phyloP scores from a whole-genome alignment of 768 basidiomycete genomes.

The Suillus cothurnatus region DNA sequence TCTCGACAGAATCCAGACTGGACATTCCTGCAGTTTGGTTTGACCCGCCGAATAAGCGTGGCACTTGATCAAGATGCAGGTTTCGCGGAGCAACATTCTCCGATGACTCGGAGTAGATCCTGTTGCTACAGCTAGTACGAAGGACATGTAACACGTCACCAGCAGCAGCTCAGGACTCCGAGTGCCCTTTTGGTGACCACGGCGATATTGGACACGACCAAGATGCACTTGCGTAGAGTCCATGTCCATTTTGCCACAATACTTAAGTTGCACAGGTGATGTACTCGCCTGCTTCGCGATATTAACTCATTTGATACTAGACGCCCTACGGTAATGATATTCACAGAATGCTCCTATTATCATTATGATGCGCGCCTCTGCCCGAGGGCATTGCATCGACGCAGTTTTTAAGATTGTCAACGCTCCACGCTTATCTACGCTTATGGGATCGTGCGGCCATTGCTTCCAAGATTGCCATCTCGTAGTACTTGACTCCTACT shows the following conservation, averaged over 20 bases:
- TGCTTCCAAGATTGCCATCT: not conserved
- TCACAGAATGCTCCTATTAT: not conserved
- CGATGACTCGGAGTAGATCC: not conserved
- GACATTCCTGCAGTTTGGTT: not conserved
- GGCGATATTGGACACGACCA: not conserved
- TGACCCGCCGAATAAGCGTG: not conserved
- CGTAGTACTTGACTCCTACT: not conserved
- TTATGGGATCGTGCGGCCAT: not conserved
- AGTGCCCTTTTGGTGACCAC: not conserved
- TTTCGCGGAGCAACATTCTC: not conserved
- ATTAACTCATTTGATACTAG: not conserved
- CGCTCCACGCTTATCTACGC: too few species aligned
- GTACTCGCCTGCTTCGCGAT: not conserved
- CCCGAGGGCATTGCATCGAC: not conserved
- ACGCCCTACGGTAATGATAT: not conserved
- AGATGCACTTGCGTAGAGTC: not conserved
- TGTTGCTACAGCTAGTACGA: not conserved
- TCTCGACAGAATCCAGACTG: too few species aligned
- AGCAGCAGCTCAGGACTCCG: not conserved
- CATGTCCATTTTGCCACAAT: not conserved
- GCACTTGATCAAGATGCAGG: not conserved
- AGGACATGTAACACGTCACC: not conserved
- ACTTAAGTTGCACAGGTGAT: not conserved
- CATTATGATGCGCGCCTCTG: not conserved
- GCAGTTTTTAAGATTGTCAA: not conserved